Percentiles rank a stretch among this genome's conserved stretches.
phyloP scores from a whole-genome alignment of 2,329 filamentous ascomycete genomes.

The Thielaviopsis punctulata region DNA sequence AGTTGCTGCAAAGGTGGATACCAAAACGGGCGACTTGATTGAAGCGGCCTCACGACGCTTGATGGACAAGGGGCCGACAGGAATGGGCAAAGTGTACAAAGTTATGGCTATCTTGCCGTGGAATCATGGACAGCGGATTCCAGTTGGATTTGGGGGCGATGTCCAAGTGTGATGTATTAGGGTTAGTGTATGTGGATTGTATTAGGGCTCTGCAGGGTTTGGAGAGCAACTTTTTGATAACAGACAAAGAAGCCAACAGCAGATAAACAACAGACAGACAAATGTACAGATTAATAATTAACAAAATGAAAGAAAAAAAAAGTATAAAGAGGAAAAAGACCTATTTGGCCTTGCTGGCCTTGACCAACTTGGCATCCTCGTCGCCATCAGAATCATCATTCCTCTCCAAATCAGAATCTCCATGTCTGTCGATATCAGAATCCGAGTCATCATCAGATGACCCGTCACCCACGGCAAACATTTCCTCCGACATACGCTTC shows the following conservation, averaged over 20 bases:
- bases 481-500: conserved; percentile 56
- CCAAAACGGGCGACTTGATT: conserved; percentile 32
- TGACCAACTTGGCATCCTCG: conserved; percentile 40
- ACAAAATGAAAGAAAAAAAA: neutral
- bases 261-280: neutral
- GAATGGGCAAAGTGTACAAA: conserved; percentile 94
- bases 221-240: no score
- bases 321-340: neutral
- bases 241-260: neutral
- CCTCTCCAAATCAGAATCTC: conserved; percentile 17
- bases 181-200: no score
- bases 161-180: conserved; percentile 18
- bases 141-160: conserved; percentile 82
- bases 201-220: no score
- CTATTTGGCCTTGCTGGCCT: conserved; percentile 16
- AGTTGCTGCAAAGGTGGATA: conserved; percentile 33
- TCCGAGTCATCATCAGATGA: conserved; percentile 54
- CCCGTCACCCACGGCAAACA: conserved; percentile 84
- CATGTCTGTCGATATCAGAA: no score
- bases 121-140: conserved; percentile 52
- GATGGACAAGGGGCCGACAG: conserved; percentile 63
- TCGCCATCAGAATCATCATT: conserved; percentile 8
- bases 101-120: conserved; percentile 79
- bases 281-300: neutral
- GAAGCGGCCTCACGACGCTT: conserved; percentile 64